A percentile compares a stretch with the other conserved stretches of the same genome.
phyloP scores from a whole-genome alignment of 2,329 filamentous ascomycete genomes.

The Periconia sp. region DNA sequence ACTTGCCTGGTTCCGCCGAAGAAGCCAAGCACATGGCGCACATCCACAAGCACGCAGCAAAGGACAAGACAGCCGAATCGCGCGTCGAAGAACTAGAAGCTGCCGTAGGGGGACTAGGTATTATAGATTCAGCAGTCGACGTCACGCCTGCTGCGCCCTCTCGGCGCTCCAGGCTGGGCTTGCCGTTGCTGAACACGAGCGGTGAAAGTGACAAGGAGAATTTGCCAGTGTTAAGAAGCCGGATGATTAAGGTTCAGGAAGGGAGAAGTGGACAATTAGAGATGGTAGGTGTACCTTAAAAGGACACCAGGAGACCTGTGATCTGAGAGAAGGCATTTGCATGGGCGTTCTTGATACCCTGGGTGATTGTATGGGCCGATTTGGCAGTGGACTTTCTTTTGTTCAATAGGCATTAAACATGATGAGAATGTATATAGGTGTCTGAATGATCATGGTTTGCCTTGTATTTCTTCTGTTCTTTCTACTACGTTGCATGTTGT shows the following conservation, averaged over 20 bases:
- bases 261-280: conserved; percentile 25
- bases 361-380: not conserved
- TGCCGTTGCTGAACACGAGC: conserved; percentile 13
- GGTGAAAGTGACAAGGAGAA: conserved; percentile 37
- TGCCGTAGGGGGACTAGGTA: conserved; percentile 37
- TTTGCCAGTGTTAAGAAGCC: conserved; percentile 25
- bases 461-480: too few relatives aligned
- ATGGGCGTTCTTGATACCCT: conserved; percentile 1
- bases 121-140: conserved; percentile 33
- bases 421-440: too few relatives aligned
- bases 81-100: conserved; percentile 30
- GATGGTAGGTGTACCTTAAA: conserved; percentile 28
- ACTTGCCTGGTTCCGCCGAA: conserved; percentile 66
- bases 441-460: too few relatives aligned
- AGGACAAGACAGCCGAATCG: conserved; percentile 10
- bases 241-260: conserved; percentile 30
- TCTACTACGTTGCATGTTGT: too few relatives aligned
- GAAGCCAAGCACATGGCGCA: conserved; percentile 23
- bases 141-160: not conserved
- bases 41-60: conserved; percentile 9
- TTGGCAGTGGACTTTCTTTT: not conserved
- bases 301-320: not conserved
- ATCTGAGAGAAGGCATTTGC: not conserved
- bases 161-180: conserved; percentile 7
- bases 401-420: not conserved